These are phyloP conservation scores for Keithomyces neogunnii DNA, from an alignment of 2,329 filamentous ascomycete genomes.

Conservation along the genomic window DNA sequence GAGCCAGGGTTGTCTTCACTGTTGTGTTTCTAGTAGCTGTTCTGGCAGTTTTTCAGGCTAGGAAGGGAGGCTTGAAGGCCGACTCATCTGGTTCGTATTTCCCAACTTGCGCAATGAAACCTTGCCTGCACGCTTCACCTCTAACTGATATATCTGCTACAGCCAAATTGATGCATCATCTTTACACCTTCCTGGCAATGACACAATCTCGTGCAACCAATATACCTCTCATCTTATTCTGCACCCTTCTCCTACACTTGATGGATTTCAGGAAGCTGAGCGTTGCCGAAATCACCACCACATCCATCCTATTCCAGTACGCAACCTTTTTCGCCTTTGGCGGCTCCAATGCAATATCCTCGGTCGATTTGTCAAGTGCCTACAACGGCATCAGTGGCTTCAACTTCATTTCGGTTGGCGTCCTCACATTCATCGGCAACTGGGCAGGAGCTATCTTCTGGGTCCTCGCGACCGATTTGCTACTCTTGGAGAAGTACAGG, in stretches of 20 bases:
- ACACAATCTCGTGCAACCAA: slow-evolving; percentile 84
- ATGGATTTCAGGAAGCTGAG: slow-evolving; percentile 39
- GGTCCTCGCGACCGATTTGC: slow-evolving; percentile 55
- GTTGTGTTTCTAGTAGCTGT: slow-evolving; percentile 31
- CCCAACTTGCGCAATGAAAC: background rate
- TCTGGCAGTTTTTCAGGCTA: slow-evolving; percentile 31
- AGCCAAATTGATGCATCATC: slow-evolving; percentile 51
- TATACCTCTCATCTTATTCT: slow-evolving; percentile 74
- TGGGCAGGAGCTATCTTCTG: slow-evolving; percentile 92
- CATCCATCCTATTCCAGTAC: slow-evolving; percentile 70
- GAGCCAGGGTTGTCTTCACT: slow-evolving; percentile 42
- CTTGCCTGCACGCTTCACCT: background rate
- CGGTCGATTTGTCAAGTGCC: slow-evolving; percentile 86
- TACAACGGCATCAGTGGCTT: slow-evolving; percentile 88
- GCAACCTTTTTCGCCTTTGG: slow-evolving; percentile 83
- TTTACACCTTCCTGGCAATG: slow-evolving; percentile 70
- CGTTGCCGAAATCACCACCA: slow-evolving; percentile 54
- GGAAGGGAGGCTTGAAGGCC: slow-evolving; percentile 18
- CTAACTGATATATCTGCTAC: background rate
- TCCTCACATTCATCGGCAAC: slow-evolving; percentile 80
- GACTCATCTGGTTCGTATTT: slow-evolving; percentile 20
- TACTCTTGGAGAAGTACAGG: slow-evolving; percentile 38
- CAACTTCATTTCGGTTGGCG: slow-evolving; percentile 69
- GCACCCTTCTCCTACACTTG: slow-evolving; percentile 49
- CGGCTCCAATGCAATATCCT: slow-evolving; percentile 89